Evolutionary conservation across 257 asterid genomes (phyloP).

Genomic region (Paraleonurus japonicus): DNA sequence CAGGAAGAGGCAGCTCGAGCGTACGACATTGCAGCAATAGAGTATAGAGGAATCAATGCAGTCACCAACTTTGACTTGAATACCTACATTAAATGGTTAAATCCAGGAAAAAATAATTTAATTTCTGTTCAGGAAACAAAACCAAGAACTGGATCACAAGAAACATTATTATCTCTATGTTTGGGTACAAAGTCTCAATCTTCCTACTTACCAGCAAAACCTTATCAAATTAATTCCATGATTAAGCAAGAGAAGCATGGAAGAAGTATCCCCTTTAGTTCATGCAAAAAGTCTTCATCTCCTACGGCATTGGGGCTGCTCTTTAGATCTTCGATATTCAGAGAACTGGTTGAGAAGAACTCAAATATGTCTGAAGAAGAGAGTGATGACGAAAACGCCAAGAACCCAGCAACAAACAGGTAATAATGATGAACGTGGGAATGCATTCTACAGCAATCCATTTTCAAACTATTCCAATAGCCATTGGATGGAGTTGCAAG

Average conservation of each 20-base stretch:
- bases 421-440: neutral
- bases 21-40: conserved; percentile 54
- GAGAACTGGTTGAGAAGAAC: conserved; percentile 42
- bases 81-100: conserved; percentile 46
- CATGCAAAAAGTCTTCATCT: conserved; percentile 26
- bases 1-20: conserved; percentile 63
- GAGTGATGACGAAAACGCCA: conserved; percentile 23
- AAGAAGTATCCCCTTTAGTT: conserved; percentile 23
- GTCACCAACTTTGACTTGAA: conserved; percentile 52
- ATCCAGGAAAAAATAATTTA: conserved; percentile 28
- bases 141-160: neutral
- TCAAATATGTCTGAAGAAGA: conserved; percentile 32
- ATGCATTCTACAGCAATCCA: conserved; percentile 13
- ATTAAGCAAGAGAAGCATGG: conserved; percentile 27
- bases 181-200: conserved; percentile 3
- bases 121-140: conserved; percentile 26
- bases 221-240: conserved; percentile 25
- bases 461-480: conserved; percentile 15
- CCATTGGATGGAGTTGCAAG: conserved; percentile 43
- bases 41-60: conserved; percentile 46
- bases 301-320: conserved; percentile 39
- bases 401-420: conserved; percentile 19
- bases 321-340: conserved; percentile 35
- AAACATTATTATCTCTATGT: neutral
- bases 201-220: conserved; percentile 31